Base-by-base conservation (phyloP, 129 eudicot genomes). In the Rutidosis leptorrhynchoides region DNA sequence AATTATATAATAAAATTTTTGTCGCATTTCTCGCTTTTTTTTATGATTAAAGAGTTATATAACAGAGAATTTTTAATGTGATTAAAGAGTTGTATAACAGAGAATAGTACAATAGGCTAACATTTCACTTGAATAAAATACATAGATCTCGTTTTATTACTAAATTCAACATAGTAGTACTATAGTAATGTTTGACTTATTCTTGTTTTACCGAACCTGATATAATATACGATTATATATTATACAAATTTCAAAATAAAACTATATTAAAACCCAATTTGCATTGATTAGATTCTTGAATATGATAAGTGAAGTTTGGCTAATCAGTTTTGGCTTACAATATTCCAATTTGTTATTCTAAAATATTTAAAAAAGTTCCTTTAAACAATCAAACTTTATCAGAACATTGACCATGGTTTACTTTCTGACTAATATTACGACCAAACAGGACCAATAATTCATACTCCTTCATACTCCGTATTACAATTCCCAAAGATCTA, bases 401-500 rank as follows among this genome's bases (percentile, higher is more conserved):
- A 57, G 43, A 15, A 25, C 49, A 69, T 62, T 76, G 80, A 75
- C 69, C 56, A 2, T 2, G 49, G 57, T 68, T 68, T 52, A 62
- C 65, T 68, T 58, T 48, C 43, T 61, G 80, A 58, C 65, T 14
- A 68, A 54, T 64, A 67, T 60, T 60, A 4, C 25, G 37, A 45
- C 24, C 22, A 66, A 20, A 42, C 51, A 73, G 53, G 69, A 67
- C 64, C 33, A 48, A 67, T 33, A 67, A 16, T 58, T 28, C 32
- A 60, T 33, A n/a, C n/a, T n/a, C n/a, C n/a, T n/a, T n/a, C n/a
- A n/a, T n/a, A n/a, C n/a, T n/a, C n/a, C n/a, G n/a, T n/a, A 63
- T 52, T 27, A 58, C 53, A 60, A 75, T 68, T 75, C 69, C 32
- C 63, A 32, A 58, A 74, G 35, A 40, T 65, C 49, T 22, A 73